phyloP scores from a whole-genome alignment of 225 moss, liverwort and hornwort species.

The Pseudoscleropodium purum region DNA sequence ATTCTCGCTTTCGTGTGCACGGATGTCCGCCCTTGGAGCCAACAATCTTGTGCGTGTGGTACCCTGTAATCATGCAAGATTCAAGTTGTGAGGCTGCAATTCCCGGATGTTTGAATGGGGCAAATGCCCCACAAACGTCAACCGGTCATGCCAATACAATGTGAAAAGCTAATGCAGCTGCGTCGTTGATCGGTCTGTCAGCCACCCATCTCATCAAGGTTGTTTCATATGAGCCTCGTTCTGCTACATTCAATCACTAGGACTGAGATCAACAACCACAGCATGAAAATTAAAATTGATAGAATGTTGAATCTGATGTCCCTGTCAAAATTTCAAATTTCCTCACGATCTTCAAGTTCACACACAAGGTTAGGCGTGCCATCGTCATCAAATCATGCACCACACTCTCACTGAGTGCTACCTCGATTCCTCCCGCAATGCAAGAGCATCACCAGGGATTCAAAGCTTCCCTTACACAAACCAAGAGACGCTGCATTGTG shows the following conservation, averaged over 20 bases:
- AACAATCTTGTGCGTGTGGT: not conserved
- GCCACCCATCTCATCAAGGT: not conserved
- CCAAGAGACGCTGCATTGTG: conserved; percentile 16
- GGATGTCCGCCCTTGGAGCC: not conserved
- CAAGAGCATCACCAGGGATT: not conserved
- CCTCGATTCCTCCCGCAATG: not conserved
- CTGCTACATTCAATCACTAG: not conserved
- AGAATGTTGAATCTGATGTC: not conserved
- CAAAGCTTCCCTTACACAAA: not conserved
- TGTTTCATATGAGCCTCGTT: not conserved
- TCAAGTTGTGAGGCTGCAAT: not conserved
- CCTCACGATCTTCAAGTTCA: not conserved
- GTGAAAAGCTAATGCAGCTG: not conserved
- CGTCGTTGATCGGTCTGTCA: not conserved
- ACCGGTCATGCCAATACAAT: not conserved
- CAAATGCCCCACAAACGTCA: not conserved
- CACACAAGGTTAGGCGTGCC: not conserved
- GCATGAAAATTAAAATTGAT: not conserved
- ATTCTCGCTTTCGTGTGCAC: not conserved
- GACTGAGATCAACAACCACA: not conserved
- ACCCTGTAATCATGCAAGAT: not conserved
- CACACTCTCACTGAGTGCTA: not conserved
- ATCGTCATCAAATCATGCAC: not conserved
- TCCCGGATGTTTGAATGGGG: not conserved
- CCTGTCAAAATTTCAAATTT: not conserved